Conservation (phyloP, 2,329 filamentous ascomycete species). For the Aphanoascus verrucosus region DNA sequence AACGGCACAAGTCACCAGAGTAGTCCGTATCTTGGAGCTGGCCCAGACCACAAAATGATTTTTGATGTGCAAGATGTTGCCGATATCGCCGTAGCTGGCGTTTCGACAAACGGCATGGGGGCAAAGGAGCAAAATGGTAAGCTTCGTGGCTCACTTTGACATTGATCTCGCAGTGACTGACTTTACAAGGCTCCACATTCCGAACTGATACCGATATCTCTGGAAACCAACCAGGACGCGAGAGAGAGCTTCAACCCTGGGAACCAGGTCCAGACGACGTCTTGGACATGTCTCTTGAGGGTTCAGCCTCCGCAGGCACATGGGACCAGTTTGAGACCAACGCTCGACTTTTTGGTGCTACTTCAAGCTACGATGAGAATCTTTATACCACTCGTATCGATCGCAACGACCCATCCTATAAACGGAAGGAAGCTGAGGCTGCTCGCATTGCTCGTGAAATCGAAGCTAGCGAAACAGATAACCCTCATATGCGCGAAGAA, state of each 20-base stretch:
- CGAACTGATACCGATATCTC: constrained; percentile 85
- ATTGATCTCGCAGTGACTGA: background rate
- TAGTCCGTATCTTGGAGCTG: constrained; percentile 34
- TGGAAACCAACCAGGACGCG: constrained; percentile 55
- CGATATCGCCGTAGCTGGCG: constrained; percentile 45
- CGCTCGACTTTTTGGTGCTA: constrained; percentile 74
- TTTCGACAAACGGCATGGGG: constrained; percentile 43
- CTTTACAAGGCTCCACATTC: constrained; percentile 57
- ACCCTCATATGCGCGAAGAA: constrained; percentile 82
- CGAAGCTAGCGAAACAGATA: constrained; percentile 60
- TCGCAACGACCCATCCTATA: constrained; percentile 70
- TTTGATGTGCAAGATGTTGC: constrained; percentile 53
- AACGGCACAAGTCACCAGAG: constrained; percentile 35
- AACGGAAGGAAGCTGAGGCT: constrained; percentile 63
- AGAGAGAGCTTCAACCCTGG: constrained; percentile 74
- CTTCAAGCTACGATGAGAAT: constrained; percentile 85
- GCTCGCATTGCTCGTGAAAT: constrained; percentile 84
- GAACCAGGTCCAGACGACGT: constrained; percentile 54
- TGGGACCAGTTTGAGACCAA: constrained; percentile 97
- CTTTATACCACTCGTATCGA: constrained; percentile 90
- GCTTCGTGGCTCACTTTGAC: constrained; percentile 11
- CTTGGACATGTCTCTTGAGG: constrained; percentile 62
- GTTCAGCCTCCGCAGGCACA: constrained; percentile 35
- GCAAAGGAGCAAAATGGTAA: constrained; percentile 49
- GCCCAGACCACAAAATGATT: constrained; percentile 43